These are phyloP conservation scores for Colletotrichum liaoningense DNA, from an alignment of 2,329 filamentous ascomycete species.

Conservation along the genomic window DNA sequence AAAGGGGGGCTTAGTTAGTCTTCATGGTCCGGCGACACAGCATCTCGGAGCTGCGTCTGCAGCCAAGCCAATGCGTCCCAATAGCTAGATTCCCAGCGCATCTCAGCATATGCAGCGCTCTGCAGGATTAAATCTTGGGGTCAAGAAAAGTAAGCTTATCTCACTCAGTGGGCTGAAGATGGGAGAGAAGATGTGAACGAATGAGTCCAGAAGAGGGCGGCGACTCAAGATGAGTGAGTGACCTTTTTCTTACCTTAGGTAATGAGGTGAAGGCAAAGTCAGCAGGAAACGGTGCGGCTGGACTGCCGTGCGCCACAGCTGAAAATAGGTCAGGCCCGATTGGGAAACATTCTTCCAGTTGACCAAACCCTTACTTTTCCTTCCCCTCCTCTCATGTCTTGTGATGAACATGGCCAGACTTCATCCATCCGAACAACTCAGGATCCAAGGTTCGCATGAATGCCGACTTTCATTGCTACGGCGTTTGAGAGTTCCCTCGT, in stretches of 20 bases:
- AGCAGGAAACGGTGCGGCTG: neutral
- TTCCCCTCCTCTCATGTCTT: neutral
- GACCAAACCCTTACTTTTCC: neutral
- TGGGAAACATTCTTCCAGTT: neutral
- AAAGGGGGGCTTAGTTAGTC: neutral
- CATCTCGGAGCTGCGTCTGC: neutral
- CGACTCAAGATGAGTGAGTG: neutral
- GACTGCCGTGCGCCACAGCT: slow-evolving; percentile 23
- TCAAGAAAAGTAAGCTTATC: slow-evolving; percentile 1
- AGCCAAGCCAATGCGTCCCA: neutral
- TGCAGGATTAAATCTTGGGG: neutral
- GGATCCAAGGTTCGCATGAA: neutral
- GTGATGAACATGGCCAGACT: neutral
- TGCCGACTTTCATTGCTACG: neutral
- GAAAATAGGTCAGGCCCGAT: slow-evolving; percentile 8
- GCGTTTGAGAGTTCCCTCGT: neutral
- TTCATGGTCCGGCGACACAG: neutral
- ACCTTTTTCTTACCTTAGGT: neutral
- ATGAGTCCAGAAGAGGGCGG: neutral
- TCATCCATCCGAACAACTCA: neutral
- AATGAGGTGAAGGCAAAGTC: neutral
- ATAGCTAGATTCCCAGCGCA: neutral
- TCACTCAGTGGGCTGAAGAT: neutral
- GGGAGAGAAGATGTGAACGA: neutral
- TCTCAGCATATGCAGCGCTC: neutral